Base-by-base conservation (phyloP, 2,329 filamentous ascomycete genomes). In the Calonectria leucothoes region DNA sequence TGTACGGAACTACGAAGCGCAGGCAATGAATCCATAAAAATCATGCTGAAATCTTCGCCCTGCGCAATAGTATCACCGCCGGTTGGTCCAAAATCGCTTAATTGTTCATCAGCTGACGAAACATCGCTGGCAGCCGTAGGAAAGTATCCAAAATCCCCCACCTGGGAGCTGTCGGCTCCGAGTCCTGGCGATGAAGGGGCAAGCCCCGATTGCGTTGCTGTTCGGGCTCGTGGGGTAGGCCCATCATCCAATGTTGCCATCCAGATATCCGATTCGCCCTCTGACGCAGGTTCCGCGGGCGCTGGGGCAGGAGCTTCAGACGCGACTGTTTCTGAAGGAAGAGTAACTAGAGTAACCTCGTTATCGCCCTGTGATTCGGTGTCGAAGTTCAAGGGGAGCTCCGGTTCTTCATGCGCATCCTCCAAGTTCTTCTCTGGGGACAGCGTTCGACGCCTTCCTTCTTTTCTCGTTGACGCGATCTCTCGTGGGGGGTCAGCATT, bases 1-100 rank as follows among this genome's bases (percentile, higher is more conserved):
- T 83, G 81, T 12, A 82, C 76, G 23, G 82, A 82, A 71, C 80
- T 82, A 51, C 81, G 81, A 69, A 86, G 82, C 42, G 89, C 89
- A 3, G 87, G 88, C 23, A 91, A 83, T 2, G 89, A 89, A 57
- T 89, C 86, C 73, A 90, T 86, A 37, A 89, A 89, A 70, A 91
- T 91, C 89, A 91, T 91, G 79, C 89, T 91, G 74, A 91, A 91
- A 48, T 89, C 88, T 73, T 91, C 89, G 20, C 84, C 86, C n/a
- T 88, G 85, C 5, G 85, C 84, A 59, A 88, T 85, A 0, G 85
- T 89, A 64, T 89, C 84, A 37, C 85, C 83, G 55, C 68, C 74
- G 49, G 65, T 70, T n/a, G 75, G 80, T 63, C 65, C 77, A 69
- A 33, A 70, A 48, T 76, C 76, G 55, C 69, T 78, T 39, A 72